Evolutionary conservation across 2,329 filamentous ascomycete genomes (phyloP).

Genomic region (Salinomyces thailandicus): DNA sequence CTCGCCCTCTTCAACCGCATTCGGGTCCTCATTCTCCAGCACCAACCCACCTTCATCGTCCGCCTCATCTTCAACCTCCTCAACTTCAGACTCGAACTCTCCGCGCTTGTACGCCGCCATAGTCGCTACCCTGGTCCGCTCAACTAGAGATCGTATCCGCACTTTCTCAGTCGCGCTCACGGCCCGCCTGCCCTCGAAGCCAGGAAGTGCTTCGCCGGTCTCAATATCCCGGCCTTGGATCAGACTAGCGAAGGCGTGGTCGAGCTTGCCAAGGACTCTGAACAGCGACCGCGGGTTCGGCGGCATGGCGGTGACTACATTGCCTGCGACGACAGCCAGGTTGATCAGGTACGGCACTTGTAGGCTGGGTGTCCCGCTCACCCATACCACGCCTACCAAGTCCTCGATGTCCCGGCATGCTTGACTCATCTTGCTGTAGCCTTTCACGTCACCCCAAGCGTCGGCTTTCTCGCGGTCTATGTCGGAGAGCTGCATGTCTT

Average conservation of each 20-base stretch:
- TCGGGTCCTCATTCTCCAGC: slow-evolving; percentile 20
- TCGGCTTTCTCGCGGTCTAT: slow-evolving; percentile 26
- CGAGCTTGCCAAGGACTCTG: slow-evolving; percentile 62
- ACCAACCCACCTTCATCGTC: slow-evolving; percentile 32
- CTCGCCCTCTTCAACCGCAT: slow-evolving; percentile 20
- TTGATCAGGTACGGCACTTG: slow-evolving; percentile 78
- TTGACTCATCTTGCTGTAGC: slow-evolving; percentile 55
- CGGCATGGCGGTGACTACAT: slow-evolving; percentile 62
- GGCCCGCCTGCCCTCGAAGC: slow-evolving; percentile 50
- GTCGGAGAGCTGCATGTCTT: slow-evolving; percentile 19
- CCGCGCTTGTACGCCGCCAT: slow-evolving; percentile 56
- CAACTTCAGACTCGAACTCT: slow-evolving; percentile 23
- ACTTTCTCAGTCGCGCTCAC: slow-evolving; percentile 84
- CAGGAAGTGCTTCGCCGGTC: slow-evolving; percentile 55
- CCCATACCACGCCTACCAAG: slow-evolving; percentile 73
- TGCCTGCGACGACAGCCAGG: slow-evolving; percentile 60
- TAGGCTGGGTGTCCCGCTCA: slow-evolving; percentile 71
- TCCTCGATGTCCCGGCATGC: slow-evolving; percentile 64
- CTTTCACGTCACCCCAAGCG: slow-evolving; percentile 30
- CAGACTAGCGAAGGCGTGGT: slow-evolving; percentile 71
- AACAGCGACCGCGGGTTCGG: slow-evolving; percentile 60
- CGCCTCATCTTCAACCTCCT: slow-evolving; percentile 29
- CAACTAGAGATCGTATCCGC: slow-evolving; percentile 68
- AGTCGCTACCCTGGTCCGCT: slow-evolving; percentile 61
- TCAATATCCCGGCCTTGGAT: slow-evolving; percentile 57